A percentile compares a stretch with the other conserved stretches of the same genome.
Evolutionary conservation across 192 early-diverging fungal genomes (phyloP).

Genomic region (Spizellomyces sp.): DNA sequence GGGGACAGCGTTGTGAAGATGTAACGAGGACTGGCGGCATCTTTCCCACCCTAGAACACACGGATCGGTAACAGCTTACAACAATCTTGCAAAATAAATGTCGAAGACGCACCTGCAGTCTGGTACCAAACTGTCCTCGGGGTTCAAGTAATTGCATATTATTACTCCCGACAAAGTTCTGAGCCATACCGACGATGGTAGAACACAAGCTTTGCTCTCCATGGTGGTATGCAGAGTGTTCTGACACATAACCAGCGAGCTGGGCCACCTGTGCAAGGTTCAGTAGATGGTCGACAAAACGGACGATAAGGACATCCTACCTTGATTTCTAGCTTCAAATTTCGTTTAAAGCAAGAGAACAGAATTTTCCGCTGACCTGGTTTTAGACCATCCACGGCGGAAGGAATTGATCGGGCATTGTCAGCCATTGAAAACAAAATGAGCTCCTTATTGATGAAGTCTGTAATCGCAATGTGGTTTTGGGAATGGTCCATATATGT

Average conservation of each 20-base stretch:
- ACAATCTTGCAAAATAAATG: neutral
- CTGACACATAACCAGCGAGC: conserved; percentile 85
- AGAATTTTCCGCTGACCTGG: conserved; percentile 96
- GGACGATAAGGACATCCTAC: conserved; percentile 24
- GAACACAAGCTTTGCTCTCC: conserved; percentile 81
- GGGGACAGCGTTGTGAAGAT: conserved; percentile 77
- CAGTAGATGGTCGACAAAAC: conserved; percentile 29
- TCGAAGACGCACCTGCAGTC: conserved; percentile 48
- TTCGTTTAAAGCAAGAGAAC: conserved; percentile 81
- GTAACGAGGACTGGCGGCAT: conserved; percentile 97
- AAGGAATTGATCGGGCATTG: conserved; percentile 93
- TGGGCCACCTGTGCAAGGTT: conserved; percentile 54
- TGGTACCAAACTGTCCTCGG: conserved; percentile 89
- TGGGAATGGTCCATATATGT: conserved; percentile 87
- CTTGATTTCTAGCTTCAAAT: conserved; percentile 82
- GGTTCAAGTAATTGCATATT: conserved; percentile 87
- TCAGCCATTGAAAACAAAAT: conserved; percentile 95
- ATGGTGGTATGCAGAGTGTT: conserved; percentile 93
- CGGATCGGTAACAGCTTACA: neutral
- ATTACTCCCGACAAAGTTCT: conserved; percentile 94
- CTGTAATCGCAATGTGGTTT: conserved; percentile 72
- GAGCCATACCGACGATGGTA: conserved; percentile 92
- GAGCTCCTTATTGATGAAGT: conserved; percentile 96
- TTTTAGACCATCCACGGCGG: conserved; percentile 92
- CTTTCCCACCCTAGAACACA: conserved; percentile 75